phyloP scores from a whole-genome alignment of 257 asterid species.

The Gentiana dahurica region DNA sequence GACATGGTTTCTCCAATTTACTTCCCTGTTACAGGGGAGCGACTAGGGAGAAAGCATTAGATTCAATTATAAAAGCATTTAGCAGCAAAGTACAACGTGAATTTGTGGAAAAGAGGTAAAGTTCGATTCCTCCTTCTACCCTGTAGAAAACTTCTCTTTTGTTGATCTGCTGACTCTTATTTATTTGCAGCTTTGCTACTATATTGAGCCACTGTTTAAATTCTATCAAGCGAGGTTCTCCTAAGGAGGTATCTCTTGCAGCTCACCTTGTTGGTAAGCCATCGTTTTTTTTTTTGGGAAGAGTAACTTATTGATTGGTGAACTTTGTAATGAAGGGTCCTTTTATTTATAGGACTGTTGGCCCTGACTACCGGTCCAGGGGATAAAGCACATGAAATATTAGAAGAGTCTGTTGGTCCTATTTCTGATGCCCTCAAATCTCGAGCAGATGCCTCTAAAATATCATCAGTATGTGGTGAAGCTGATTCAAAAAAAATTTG shows the following conservation, averaged over 20 bases:
- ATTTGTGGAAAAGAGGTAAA: constrained; percentile 71
- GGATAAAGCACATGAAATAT: constrained; percentile 70
- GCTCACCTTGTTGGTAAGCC: constrained; percentile 69
- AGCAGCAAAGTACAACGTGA: constrained; percentile 60
- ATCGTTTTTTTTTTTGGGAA: not conserved
- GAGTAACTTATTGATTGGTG: not conserved
- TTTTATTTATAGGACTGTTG: constrained; percentile 47
- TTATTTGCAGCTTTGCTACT: constrained; percentile 66
- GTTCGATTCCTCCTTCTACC: not conserved
- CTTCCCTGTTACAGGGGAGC: constrained; percentile 48
- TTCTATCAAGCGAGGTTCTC: constrained; percentile 83
- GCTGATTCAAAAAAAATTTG: not conserved
- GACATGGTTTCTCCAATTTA: no score
- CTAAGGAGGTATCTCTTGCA: constrained; percentile 80
- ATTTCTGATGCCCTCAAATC: constrained; percentile 74
- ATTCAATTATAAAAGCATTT: constrained; percentile 59
- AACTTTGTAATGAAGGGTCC: not conserved
- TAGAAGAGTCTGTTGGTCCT: constrained; percentile 69
- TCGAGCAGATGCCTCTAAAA: constrained; percentile 53
- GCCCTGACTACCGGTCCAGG: constrained; percentile 90
- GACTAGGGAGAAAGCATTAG: constrained; percentile 81
- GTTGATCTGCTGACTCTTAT: constrained; percentile 1
- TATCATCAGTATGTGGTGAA: constrained; percentile 39
- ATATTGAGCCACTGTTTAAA: constrained; percentile 67
- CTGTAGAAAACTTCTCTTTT: not conserved